Evolutionary conservation across 1,284 basidiomycete species (phyloP).

Genomic region (Austroboletus niveus): DNA sequence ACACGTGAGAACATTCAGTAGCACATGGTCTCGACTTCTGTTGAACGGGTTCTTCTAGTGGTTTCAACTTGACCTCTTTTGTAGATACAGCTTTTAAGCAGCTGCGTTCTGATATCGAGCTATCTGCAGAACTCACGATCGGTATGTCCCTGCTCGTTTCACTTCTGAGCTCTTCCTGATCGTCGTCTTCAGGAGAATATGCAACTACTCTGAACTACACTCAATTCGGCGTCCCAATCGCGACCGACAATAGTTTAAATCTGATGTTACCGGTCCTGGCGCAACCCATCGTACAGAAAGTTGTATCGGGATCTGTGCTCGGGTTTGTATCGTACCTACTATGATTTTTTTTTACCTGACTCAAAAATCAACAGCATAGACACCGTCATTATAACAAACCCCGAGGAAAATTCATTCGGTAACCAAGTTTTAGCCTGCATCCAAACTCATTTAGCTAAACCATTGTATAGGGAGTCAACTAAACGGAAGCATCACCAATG

Average conservation of each 20-base stretch:
- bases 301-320: slow-evolving; percentile 61
- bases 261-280: slow-evolving; percentile 72
- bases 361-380: slow-evolving; percentile 41
- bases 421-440: slow-evolving; percentile 4
- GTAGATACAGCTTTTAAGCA: slow-evolving; percentile 66
- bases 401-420: slow-evolving; percentile 60
- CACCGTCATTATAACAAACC: slow-evolving; percentile 57
- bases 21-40: background rate
- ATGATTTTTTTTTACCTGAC: background rate
- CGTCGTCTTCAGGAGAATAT: slow-evolving; percentile 53
- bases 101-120: slow-evolving; percentile 59
- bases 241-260: slow-evolving; percentile 62
- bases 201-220: slow-evolving; percentile 60
- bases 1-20: slow-evolving; percentile 41
- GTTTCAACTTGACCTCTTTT: slow-evolving; percentile 68
- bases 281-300: slow-evolving; percentile 76
- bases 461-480: slow-evolving; percentile 47
- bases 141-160: slow-evolving; percentile 36
- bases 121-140: slow-evolving; percentile 57
- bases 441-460: slow-evolving; percentile 4
- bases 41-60: slow-evolving; percentile 38
- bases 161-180: background rate
- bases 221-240: slow-evolving; percentile 56
- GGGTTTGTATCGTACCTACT: slow-evolving; percentile 38
- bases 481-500: slow-evolving; percentile 67